Evolutionary conservation across 2,329 filamentous ascomycete genomes (phyloP), one percentile per base, ranked within the genome.

Genomic region (Endoconidiophora laricicola): DNA sequence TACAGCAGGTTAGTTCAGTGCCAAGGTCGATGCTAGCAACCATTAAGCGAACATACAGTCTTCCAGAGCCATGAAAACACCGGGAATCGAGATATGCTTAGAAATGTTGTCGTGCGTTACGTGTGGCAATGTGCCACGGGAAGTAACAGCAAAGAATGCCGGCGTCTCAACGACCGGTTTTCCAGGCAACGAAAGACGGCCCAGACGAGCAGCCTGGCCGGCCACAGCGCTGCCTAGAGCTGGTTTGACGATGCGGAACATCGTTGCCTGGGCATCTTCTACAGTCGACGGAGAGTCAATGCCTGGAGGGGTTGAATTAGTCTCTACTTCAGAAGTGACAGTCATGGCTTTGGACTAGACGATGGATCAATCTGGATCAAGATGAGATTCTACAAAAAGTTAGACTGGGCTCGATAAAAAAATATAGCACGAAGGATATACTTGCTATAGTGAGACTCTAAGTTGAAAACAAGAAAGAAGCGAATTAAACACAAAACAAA

Each of bases 51-150:
- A 46, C 83, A 65, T 72, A 95, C 91, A 96, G 64, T 98, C 91
- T 70, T 98, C 91, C 24, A 96, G 68, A 0, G 83, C 85, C 59
- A 91, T 69, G 61, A 94, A 94, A 2, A 85, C 71, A 23, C 83
- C 83, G 24, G 69, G 68, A 53, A 93, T 70, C 4, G 73, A 62
- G 1, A 80, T 79, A 58, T 82, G 70, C 50, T 77, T 79, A 39
- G 66, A 63, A 56, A 91, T 70, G 54, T 83, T 83, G 68, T 98
- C 91, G 38, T 87, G 88, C 2, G 88, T 84, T 56, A 98, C 66
- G 66, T 98, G 91, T 47, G 91, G 87, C 36, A 96, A 69, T 1
- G 76, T 77, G 20, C 91, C 91, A 59, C 91, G 76, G 33, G 91
- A 95, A 2, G 84, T 83, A 56, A 83, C 71, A 46, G 78, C 81